phyloP scores from a whole-genome alignment of 129 eudicot genomes.

The Lonicera japonica region DNA sequence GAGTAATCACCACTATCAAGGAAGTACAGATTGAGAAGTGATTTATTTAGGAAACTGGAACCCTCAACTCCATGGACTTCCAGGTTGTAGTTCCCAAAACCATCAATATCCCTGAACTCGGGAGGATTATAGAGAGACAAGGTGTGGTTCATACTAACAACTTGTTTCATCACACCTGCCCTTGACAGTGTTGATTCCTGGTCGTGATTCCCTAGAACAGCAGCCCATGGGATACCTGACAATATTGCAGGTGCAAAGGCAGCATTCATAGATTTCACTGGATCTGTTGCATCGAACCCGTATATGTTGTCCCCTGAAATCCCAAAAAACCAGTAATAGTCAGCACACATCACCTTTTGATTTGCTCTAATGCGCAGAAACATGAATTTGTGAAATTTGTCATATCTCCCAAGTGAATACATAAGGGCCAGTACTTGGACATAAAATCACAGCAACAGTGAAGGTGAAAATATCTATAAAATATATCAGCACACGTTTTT shows the following conservation, averaged over 20 bases:
- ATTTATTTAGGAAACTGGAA: conserved; percentile 38
- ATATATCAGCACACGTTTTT: no score
- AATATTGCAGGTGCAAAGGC: conserved; percentile 77
- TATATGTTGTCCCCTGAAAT: conserved; percentile 71
- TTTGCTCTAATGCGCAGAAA: no score
- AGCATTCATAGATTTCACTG: conserved; percentile 57
- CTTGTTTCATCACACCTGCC: conserved; percentile 72
- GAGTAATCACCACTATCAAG: conserved; percentile 97
- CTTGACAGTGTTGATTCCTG: conserved; percentile 78
- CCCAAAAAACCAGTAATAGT: neutral
- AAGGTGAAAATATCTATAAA: no score
- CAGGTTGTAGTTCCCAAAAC: conserved; percentile 86
- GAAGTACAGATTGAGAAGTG: conserved; percentile 71
- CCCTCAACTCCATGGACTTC: conserved; percentile 70
- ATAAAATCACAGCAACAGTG: no score
- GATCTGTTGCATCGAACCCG: conserved; percentile 65
- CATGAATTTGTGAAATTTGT: neutral
- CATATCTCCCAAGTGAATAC: neutral
- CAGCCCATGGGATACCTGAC: conserved; percentile 89
- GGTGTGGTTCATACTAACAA: conserved; percentile 62
- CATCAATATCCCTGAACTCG: conserved; percentile 50
- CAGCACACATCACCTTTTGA: no score
- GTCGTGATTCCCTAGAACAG: conserved; percentile 92
- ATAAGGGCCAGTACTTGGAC: neutral
- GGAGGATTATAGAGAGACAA: conserved; percentile 61